phyloP scores from a whole-genome alignment of 371 early-diverging fungal species.

The Saksenaea vasiformis region DNA sequence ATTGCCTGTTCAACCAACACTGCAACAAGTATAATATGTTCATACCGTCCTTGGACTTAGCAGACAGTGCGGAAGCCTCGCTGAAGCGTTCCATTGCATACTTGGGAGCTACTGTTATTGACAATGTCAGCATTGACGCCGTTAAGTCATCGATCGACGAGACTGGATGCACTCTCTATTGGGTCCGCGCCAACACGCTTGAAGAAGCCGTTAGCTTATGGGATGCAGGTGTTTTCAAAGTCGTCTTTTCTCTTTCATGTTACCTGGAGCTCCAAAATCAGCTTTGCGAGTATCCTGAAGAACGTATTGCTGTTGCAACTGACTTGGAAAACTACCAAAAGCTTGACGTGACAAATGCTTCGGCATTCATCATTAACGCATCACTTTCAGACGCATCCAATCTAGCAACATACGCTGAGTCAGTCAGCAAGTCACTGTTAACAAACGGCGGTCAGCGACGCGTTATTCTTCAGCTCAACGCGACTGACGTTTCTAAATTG shows the following conservation, averaged over 20 bases:
- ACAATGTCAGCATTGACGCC: slow-evolving; percentile 39
- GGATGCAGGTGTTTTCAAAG: slow-evolving; percentile 65
- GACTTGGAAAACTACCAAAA: background rate
- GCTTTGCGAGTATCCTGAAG: slow-evolving; percentile 35
- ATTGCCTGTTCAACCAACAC: no score
- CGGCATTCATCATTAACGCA: background rate
- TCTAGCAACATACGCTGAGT: slow-evolving; percentile 24
- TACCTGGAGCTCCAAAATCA: slow-evolving; percentile 26
- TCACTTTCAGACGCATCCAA: background rate
- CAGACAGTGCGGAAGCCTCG: slow-evolving; percentile 20
- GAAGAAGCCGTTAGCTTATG: slow-evolving; percentile 59
- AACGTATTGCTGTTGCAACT: slow-evolving; percentile 46
- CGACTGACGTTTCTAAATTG: slow-evolving; percentile 13
- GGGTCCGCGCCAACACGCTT: slow-evolving; percentile 49
- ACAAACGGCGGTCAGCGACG: slow-evolving; percentile 46
- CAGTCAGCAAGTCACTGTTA: slow-evolving; percentile 27
- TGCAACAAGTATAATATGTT: slow-evolving; percentile 38
- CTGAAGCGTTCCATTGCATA: slow-evolving; percentile 31
- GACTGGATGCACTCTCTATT: slow-evolving; percentile 53
- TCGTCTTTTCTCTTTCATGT: slow-evolving; percentile 47
- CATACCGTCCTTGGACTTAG: slow-evolving; percentile 52
- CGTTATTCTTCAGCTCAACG: slow-evolving; percentile 37
- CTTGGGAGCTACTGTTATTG: slow-evolving; percentile 34
- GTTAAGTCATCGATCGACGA: slow-evolving; percentile 39
- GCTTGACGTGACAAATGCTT: background rate